Evolutionary conservation across 2,329 filamentous ascomycete species (phyloP).

Genomic region (Sporothrix pseudoabietina): DNA sequence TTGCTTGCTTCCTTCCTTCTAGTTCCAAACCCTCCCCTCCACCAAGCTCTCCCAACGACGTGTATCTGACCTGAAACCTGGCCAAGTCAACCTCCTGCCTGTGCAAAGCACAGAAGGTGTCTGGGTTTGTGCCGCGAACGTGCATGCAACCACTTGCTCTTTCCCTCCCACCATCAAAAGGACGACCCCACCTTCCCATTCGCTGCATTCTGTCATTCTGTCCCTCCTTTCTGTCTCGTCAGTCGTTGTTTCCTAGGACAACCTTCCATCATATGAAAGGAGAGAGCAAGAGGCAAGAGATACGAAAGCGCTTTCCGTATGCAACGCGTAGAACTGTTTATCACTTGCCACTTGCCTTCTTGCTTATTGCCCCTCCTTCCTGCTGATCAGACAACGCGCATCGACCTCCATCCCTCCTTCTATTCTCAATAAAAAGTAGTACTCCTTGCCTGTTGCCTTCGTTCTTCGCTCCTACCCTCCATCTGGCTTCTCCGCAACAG

Average conservation of each 20-base stretch:
- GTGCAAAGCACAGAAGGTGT: background rate
- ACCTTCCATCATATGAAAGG: constrained; percentile 11
- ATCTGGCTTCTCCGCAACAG: constrained; percentile 15
- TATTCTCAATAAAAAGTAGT: too few species aligned
- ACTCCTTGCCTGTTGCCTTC: constrained; percentile 17
- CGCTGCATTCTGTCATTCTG: background rate
- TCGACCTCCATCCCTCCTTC: background rate
- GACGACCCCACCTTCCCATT: constrained; percentile 17
- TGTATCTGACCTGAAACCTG: constrained; percentile 27
- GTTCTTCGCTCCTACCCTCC: constrained; percentile 4
- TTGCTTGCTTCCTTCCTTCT: background rate
- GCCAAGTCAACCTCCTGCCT: constrained; percentile 23
- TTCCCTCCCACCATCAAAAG: background rate
- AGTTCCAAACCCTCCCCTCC: background rate
- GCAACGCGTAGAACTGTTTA: constrained; percentile 5
- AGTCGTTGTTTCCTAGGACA: constrained; percentile 11
- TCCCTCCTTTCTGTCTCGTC: background rate
- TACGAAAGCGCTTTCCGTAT: background rate
- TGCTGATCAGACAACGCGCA: constrained; percentile 19
- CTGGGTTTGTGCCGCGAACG: background rate
- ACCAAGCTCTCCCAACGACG: background rate
- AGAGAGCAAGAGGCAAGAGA: background rate
- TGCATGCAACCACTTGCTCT: constrained; percentile 24
- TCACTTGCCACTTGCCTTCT: background rate
- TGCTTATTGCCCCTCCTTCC: constrained; percentile 3